Conservation (phyloP, 1,284 basidiomycete genomes). For the Thecaphora thlaspeos region DNA sequence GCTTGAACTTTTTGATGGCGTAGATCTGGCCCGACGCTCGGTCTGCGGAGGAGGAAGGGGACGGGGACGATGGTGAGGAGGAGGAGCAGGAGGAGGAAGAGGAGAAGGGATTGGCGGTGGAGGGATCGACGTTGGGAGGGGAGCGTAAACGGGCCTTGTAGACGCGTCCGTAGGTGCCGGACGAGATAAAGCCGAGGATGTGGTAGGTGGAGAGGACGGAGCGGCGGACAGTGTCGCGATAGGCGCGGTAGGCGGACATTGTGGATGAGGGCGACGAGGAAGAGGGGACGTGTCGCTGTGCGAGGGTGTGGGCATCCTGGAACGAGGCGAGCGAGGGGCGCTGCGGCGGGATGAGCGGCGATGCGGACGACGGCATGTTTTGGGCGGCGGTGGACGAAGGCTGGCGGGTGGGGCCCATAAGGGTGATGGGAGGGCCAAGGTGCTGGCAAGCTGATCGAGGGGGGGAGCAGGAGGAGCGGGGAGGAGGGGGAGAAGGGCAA, state of each 20-base stretch:
- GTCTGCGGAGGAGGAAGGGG: neutral
- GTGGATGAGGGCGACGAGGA: slow-evolving; percentile 26
- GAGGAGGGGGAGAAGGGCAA: too few relatives aligned
- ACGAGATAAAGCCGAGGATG: slow-evolving; percentile 95
- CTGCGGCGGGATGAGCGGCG: too few relatives aligned
- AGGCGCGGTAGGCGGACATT: slow-evolving; percentile 51
- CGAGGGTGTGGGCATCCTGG: slow-evolving; percentile 18
- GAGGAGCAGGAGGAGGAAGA: too few relatives aligned
- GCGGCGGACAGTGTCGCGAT: slow-evolving; percentile 36
- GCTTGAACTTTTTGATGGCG: slow-evolving; percentile 99
- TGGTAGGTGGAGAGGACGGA: slow-evolving; percentile 64
- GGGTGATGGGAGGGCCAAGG: too few relatives aligned
- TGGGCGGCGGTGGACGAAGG: too few relatives aligned
- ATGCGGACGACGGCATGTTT: too few relatives aligned
- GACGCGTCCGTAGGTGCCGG: slow-evolving; percentile 94
- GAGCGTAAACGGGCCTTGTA: slow-evolving; percentile 78
- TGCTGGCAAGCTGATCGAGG: too few relatives aligned
- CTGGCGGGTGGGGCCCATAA: too few relatives aligned
- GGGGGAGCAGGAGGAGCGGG: too few relatives aligned
- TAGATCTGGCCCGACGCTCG: slow-evolving; percentile 59
- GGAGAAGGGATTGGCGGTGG: too few relatives aligned
- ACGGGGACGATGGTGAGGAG: too few relatives aligned
- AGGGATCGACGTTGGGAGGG: neutral
- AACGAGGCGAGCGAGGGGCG: neutral
- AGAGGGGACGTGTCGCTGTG: slow-evolving; percentile 18